Evolutionary conservation across 306 rosid genomes (phyloP).

Genomic region (Trichosanthes cucumerina): DNA sequence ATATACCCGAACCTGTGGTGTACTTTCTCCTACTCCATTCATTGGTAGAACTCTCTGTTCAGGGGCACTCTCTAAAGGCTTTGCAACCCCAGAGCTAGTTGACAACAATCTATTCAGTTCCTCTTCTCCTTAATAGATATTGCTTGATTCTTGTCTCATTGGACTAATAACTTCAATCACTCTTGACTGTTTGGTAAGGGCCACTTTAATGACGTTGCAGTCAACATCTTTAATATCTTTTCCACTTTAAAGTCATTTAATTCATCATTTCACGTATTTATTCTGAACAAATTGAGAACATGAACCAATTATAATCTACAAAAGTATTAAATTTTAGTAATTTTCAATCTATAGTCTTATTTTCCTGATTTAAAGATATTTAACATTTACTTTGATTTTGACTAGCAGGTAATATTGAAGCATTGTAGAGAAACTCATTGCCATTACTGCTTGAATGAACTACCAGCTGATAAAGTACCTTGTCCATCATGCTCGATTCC

Average conservation of each 20-base stretch:
- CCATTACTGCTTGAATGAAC: slow-evolving; percentile 81
- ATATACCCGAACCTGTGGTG: background rate
- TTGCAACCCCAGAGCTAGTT: background rate
- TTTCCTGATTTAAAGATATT: background rate
- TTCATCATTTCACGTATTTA: background rate
- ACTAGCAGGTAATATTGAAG: slow-evolving; percentile 57
- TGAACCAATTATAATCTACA: background rate
- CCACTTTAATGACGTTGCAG: background rate
- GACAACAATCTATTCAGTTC: background rate
- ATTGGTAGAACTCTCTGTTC: background rate
- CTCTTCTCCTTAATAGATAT: background rate
- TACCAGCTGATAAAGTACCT: slow-evolving; percentile 68
- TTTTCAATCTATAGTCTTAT: background rate
- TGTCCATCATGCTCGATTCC: slow-evolving; percentile 78
- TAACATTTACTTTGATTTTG: background rate
- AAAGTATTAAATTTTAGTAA: background rate
- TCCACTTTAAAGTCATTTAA: background rate
- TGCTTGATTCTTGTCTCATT: background rate
- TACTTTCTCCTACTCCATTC: background rate
- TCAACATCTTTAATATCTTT: background rate
- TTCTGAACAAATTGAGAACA: background rate
- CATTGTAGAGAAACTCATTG: slow-evolving; percentile 79
- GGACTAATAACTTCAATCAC: background rate
- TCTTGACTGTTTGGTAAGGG: background rate
- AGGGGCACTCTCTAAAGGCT: background rate